Evolutionary conservation across 1,139 yeast genomes (phyloP), one percentile per base, ranked within the genome.

Genomic region (Taphrina populina): DNA sequence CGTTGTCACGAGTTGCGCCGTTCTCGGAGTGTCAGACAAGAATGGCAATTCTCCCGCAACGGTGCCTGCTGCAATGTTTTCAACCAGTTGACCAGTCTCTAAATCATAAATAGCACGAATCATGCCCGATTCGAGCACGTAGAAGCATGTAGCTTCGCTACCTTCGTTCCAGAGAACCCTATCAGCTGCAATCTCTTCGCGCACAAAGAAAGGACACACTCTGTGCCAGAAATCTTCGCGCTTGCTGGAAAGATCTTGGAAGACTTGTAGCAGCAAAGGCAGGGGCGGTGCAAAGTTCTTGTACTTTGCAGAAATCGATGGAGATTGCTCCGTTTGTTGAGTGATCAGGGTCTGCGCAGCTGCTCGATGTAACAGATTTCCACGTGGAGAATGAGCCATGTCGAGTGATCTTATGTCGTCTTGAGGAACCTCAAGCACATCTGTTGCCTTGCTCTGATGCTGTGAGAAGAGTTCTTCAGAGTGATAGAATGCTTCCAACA

Each of bases 21-120:
- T 67, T 13, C 73, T 63, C n/a, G 58, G 58, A 0, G 65, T 73
- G 76, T 36, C 80, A 69, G 65, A 78, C 73, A 69, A 78, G 74
- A 61, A 76, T 63, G 65, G 77, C 64, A 83, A 70, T 66, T 84
- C 88, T 2, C 98, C 98, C 69, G 88, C 86, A 3, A 95, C 83
- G 0, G 96, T 88, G 61, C 88, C 81, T n/a, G 96, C 95, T 30
- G 92, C 76, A 58, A 90, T 79, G 15, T 88, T 83, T 60, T 92
- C 92, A 58, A 78, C 79, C 33, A 90, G 76, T 13, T 21, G 30
- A 2, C 85, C 78, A 62, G 76, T 76, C 62, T 70, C 75, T 53
- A 75, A 80, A 65, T 71, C 75, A 69, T 73, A 82, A 61, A 66
- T 78, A 2, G 87, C 81, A 39, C 84, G 77, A 40, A 92, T 74